Conservation (phyloP, 1,139 yeast species). For the Sugiyamaella grinbergsii region DNA sequence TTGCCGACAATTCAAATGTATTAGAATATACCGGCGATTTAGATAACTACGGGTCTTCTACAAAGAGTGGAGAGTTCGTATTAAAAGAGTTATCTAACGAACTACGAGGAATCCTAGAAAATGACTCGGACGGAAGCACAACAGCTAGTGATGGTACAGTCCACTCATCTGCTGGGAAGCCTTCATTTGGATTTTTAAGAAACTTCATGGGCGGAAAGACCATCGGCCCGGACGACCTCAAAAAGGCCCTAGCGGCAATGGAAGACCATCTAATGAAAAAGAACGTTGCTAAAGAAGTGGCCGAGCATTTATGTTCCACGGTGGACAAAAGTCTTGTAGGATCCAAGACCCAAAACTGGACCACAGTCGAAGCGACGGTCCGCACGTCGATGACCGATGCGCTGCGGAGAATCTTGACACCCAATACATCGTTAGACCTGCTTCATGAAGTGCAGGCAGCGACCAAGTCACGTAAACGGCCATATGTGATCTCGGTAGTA, state of each 20-base stretch:
- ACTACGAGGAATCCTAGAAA: constrained; percentile 46
- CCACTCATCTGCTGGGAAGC: constrained; percentile 21
- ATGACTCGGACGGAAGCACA: constrained; percentile 13
- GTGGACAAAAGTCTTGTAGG: constrained; percentile 66
- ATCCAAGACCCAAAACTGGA: constrained; percentile 65
- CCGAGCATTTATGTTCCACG: constrained; percentile 56
- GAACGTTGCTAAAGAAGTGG: constrained; percentile 59
- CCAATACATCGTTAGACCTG: constrained; percentile 86
- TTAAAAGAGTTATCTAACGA: constrained; percentile 54
- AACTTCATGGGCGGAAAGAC: constrained; percentile 65
- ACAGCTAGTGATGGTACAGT: constrained; percentile 4
- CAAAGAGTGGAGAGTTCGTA: constrained; percentile 52
- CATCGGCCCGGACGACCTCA: constrained; percentile 50
- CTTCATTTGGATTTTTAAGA: constrained; percentile 57
- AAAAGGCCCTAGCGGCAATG: constrained; percentile 48
- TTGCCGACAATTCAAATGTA: constrained; percentile 42
- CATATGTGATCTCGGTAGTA: constrained; percentile 93
- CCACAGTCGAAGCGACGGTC: constrained; percentile 61
- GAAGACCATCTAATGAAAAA: constrained; percentile 53
- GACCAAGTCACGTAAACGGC: constrained; percentile 44
- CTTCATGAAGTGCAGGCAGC: constrained; percentile 72
- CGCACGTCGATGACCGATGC: constrained; percentile 72
- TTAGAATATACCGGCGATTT: constrained; percentile 47
- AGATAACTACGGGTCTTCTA: constrained; percentile 51
- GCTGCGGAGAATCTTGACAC: constrained; percentile 80